A percentile compares a stretch with the other conserved stretches of the same genome.
Evolutionary conservation across 805 yeast species (phyloP).

Genomic region (Nakazawaea sp.): DNA sequence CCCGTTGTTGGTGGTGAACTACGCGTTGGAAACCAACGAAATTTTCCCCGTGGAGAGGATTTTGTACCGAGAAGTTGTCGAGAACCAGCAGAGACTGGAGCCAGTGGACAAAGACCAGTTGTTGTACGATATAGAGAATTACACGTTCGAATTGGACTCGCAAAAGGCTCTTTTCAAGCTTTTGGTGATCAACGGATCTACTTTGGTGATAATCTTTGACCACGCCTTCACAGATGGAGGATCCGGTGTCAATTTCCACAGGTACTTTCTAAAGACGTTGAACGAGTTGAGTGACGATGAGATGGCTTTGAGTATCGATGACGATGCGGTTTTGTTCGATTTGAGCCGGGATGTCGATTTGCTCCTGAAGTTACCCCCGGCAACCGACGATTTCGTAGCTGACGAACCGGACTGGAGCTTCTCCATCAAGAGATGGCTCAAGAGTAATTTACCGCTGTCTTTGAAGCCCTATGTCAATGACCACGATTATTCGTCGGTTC

Average conservation of each 20-base stretch:
- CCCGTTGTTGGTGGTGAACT: conserved; percentile 2
- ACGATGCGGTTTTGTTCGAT: conserved; percentile 3
- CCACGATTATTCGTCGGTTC: conserved; percentile 3
- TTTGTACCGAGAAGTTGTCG: conserved; percentile 3
- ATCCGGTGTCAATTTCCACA: conserved; percentile 9
- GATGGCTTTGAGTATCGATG: conserved; percentile 21
- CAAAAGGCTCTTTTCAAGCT: conserved; percentile 4
- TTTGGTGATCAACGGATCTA: conserved; percentile 1
- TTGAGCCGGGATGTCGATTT: neutral
- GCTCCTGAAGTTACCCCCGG: conserved; percentile 1
- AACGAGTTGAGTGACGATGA: conserved; percentile 25
- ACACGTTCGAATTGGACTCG: conserved; percentile 3
- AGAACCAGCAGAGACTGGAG: neutral
- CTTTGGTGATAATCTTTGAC: conserved; percentile 3
- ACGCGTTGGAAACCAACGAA: conserved; percentile 5
- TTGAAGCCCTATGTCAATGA: conserved; percentile 2
- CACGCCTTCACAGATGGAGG: conserved; percentile 10
- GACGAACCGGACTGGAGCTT: neutral
- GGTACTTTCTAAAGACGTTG: conserved; percentile 22
- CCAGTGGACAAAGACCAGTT: neutral
- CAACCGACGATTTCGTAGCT: neutral
- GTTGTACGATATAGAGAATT: conserved; percentile 4
- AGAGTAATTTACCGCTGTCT: neutral
- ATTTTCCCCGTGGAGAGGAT: neutral
- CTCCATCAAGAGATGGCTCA: neutral